Evolutionary conservation across 2,329 filamentous ascomycete genomes (phyloP), one percentile per base, ranked within the genome.

Genomic region (Hymenoscyphus scutula): DNA sequence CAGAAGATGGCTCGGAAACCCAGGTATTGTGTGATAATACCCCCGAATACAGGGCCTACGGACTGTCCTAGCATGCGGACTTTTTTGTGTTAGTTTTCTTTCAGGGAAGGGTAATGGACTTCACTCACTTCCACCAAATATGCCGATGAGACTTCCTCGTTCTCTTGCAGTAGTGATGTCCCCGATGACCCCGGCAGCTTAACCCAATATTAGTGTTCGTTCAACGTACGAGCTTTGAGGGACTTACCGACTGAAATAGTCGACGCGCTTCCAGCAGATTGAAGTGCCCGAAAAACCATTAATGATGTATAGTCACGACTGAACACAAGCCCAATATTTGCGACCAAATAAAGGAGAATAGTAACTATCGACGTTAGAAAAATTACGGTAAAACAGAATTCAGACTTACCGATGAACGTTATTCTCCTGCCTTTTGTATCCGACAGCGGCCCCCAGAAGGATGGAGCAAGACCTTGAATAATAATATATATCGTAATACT

Each of bases 401-500:
- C n/a, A 37, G 84, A 79, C 1, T 79, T 79, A 27, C 74, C 76
- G 45, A 70, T 68, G 48, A 69, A 71, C 15, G 65, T 69, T 34
- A 67, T 57, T 15, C 81, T 76, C 2, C 81, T 76, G 0, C 81
- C 81, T 5, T 77, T 64, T 0, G 73, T 73, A 65, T 84, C 81
- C 0, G 80, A 80, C 8, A 84, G 71, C 0, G 80, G 76, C 7
- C 78, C 79, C 77, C 79, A 83, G 58, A 83, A 73, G 17, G 65
- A 73, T 0, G 82, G 81, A 2, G 79, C 77, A 17, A 83, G 69
- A 5, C 79, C 82, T 71, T 84, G 82, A 3, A 82, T 72, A 57
- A 83, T 74, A 71, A 82, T 78, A 65, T 83, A 84, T 1, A 76
- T 72, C 0, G 78, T 80, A 10, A 81, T 75, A 5, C 77, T 79